A percentile compares a stretch with the other conserved stretches of the same genome.
phyloP scores from a whole-genome alignment of 2,329 filamentous ascomycete genomes.

The Clonostachys solani region DNA sequence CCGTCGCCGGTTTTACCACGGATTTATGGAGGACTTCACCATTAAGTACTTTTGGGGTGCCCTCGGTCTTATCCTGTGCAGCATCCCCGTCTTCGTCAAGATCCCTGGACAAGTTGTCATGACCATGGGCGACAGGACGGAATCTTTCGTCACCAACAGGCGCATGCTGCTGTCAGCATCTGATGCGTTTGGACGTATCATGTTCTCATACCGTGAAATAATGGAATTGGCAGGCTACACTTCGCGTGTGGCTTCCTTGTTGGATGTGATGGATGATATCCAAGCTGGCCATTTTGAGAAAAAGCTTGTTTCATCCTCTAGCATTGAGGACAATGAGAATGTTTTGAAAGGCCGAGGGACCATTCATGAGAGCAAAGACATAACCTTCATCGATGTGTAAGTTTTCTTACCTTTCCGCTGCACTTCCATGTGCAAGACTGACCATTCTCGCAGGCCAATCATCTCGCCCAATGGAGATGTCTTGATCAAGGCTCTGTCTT shows the following conservation, averaged over 20 bases:
- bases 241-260: slow-evolving; percentile 80
- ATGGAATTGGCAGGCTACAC: slow-evolving; percentile 96
- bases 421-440: slow-evolving; percentile 5
- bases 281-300: slow-evolving; percentile 90
- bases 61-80: slow-evolving; percentile 84
- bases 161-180: slow-evolving; percentile 89
- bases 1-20: slow-evolving; percentile 86
- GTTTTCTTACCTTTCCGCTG: slow-evolving; percentile 16
- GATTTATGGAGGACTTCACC: slow-evolving; percentile 99
- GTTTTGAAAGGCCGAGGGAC: slow-evolving; percentile 79
- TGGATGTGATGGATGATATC: slow-evolving; percentile 94
- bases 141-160: slow-evolving; percentile 88
- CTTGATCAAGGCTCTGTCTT: slow-evolving; percentile 79
- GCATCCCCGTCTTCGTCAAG: slow-evolving; percentile 93
- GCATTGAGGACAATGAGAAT: slow-evolving; percentile 75
- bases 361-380: slow-evolving; percentile 76
- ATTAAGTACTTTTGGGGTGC: slow-evolving; percentile 99
- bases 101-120: slow-evolving; percentile 65
- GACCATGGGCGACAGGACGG: slow-evolving; percentile 67
- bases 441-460: slow-evolving; percentile 57
- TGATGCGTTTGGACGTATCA: slow-evolving; percentile 90
- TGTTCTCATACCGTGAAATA: slow-evolving; percentile 98
- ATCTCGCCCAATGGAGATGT: slow-evolving; percentile 96
- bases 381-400: slow-evolving; percentile 79
- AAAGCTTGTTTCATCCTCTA: slow-evolving; percentile 87